Evolutionary conservation across 2,329 filamentous ascomycete genomes (phyloP).

Genomic region (Sodiomyces alkalinus): DNA sequence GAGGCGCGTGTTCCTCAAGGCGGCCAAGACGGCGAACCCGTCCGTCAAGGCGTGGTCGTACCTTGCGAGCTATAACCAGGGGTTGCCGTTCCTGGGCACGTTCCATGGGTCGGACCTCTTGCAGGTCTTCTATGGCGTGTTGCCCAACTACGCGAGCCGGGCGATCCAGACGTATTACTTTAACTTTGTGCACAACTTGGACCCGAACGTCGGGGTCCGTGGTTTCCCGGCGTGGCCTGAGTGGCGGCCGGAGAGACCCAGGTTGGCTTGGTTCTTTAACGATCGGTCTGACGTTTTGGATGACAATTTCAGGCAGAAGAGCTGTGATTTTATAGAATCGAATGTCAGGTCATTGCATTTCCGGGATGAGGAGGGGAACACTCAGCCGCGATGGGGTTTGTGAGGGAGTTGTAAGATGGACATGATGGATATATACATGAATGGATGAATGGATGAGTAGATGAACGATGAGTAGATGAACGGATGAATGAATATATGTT

Average conservation of each 20-base stretch:
- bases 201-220: conserved; percentile 46
- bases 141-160: conserved; percentile 44
- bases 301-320: conserved; percentile 18
- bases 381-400: no score
- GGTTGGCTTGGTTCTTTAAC: conserved; percentile 33
- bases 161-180: conserved; percentile 56
- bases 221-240: conserved; percentile 24
- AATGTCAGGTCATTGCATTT: no score
- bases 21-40: conserved; percentile 30
- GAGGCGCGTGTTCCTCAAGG: conserved; percentile 46
- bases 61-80: conserved; percentile 55
- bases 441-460: no score
- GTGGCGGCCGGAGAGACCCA: conserved; percentile 24
- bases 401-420: no score
- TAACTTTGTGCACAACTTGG: conserved; percentile 53
- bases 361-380: no score
- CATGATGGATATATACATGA: no score
- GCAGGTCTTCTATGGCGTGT: conserved; percentile 51
- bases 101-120: conserved; percentile 59
- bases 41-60: conserved; percentile 58
- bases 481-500: no score
- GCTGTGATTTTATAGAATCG: conserved; percentile 9
- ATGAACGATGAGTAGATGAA: no score
- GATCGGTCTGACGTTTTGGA: conserved; percentile 17
- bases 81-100: conserved; percentile 57